Conservation (phyloP, 345 rosid species). For the Citrus reticulata region DNA sequence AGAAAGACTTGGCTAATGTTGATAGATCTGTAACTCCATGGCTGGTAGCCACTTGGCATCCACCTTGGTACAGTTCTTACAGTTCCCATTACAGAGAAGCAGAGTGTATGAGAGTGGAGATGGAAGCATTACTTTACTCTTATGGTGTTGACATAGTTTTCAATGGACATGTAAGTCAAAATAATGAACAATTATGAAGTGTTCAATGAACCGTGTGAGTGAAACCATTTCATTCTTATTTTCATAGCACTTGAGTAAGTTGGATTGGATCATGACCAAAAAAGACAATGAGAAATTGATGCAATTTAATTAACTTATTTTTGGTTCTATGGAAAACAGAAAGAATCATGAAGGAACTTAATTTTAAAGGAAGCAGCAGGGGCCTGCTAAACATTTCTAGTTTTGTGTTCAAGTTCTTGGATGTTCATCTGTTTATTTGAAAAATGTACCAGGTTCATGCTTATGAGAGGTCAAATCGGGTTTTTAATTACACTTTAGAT, state of each 20-base stretch:
- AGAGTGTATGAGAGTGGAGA: constrained; percentile 75
- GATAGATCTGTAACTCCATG: constrained; percentile 81
- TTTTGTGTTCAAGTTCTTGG: neutral
- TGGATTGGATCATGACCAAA: neutral
- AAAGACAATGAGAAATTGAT: neutral
- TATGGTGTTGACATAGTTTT: constrained; percentile 71
- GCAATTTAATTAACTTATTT: neutral
- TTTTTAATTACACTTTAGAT: constrained; percentile 76
- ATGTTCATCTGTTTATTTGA: neutral
- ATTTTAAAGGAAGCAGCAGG: neutral
- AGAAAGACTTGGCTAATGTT: constrained; percentile 58
- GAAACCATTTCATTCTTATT: neutral
- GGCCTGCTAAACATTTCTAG: neutral
- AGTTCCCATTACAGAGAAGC: constrained; percentile 82
- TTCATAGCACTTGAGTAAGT: neutral
- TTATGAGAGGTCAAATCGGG: constrained; percentile 90
- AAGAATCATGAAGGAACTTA: neutral
- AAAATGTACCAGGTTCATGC: constrained; percentile 66
- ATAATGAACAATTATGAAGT: neutral
- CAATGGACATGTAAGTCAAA: constrained; percentile 65
- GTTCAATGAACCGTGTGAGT: neutral
- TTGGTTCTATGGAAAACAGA: neutral
- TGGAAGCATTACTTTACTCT: constrained; percentile 70
- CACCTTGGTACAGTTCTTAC: constrained; percentile 90
- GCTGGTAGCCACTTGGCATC: constrained; percentile 81